Base-by-base conservation (phyloP, 495 filamentous ascomycete species). In the Aspergillus sclerotioniger region DNA sequence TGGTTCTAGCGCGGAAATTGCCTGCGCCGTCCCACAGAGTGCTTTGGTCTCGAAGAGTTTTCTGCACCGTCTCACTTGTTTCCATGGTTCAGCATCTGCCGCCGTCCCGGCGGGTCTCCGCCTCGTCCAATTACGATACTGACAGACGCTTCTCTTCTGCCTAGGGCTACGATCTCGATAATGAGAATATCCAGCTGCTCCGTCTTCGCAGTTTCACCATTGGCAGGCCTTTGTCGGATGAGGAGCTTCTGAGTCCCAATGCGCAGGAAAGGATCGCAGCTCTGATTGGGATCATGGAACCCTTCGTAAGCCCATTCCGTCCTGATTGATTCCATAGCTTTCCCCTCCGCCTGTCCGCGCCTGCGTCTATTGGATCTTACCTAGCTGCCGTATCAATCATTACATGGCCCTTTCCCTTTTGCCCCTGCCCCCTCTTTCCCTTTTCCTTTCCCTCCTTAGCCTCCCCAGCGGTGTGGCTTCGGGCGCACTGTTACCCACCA, bases 161-260 rank as follows among this genome's bases (percentile, higher is more conserved):
- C 37, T 63, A 90, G 87, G 91, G 90, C 59, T 95, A 90, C 69
- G 77, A 82, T 31, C 74, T 81, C 13, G 85, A 90, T 53, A 86
- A 95, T 63, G 69, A 81, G 39, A 86, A 93, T 57, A 90, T 94
- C 62, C 79, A 84, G 43, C 78, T 95, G 54, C 76, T 95, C 50
- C 86, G 89, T 56, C 79, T 96, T 58, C 80, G 84, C 60, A 93
- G 85, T 68, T 94, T 85, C 66, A 91, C 87, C 0, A 72, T 93
- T 35, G 80, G 85, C 32, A 84, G 73, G 55, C 81, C 84, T 62
- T 64, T 95, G 43, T 54, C 75, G 13, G 88, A 92, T 55, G 64
- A 69, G 28, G 74, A 83, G 33, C 74, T 89, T 43, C 67, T 78
- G 47, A 69, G 67, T 16, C 63, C 71, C 33, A 72, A 79, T 56